phyloP scores from a whole-genome alignment of 2,329 filamentous ascomycete genomes.

The Colletotrichum sp. region DNA sequence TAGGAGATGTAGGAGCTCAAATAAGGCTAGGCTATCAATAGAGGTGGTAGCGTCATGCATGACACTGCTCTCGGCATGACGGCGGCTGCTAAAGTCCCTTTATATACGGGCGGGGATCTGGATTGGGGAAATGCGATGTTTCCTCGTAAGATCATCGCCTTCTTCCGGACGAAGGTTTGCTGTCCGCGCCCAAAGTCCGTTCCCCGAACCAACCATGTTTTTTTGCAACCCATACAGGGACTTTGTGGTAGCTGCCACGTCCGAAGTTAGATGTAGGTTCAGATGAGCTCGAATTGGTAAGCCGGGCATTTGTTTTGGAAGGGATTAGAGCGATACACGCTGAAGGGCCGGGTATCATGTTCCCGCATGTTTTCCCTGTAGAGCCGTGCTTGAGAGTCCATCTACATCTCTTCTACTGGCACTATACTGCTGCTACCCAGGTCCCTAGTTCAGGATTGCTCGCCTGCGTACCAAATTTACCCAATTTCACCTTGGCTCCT shows the following conservation, averaged over 20 bases:
- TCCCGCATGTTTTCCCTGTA: background rate
- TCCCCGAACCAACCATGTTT: background rate
- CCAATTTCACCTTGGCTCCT: background rate
- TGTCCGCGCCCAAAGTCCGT: background rate
- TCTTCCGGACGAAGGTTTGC: background rate
- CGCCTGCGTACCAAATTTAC: background rate
- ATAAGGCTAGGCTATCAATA: background rate
- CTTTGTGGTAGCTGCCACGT: background rate
- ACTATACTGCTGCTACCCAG: background rate
- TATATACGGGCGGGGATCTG: background rate
- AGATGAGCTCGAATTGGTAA: background rate
- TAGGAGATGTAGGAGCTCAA: background rate
- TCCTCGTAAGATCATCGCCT: background rate
- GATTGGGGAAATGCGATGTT: background rate
- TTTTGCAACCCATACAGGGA: background rate
- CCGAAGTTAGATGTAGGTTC: background rate
- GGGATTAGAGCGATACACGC: background rate
- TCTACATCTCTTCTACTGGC: background rate
- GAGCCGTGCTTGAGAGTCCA: background rate
- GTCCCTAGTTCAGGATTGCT: background rate
- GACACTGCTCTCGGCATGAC: background rate
- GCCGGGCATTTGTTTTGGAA: background rate
- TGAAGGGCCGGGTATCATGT: background rate
- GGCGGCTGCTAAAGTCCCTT: background rate
- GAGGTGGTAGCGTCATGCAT: background rate